Base-by-base conservation (phyloP, 805 yeast species). In the Saccharomycopsis vini region DNA sequence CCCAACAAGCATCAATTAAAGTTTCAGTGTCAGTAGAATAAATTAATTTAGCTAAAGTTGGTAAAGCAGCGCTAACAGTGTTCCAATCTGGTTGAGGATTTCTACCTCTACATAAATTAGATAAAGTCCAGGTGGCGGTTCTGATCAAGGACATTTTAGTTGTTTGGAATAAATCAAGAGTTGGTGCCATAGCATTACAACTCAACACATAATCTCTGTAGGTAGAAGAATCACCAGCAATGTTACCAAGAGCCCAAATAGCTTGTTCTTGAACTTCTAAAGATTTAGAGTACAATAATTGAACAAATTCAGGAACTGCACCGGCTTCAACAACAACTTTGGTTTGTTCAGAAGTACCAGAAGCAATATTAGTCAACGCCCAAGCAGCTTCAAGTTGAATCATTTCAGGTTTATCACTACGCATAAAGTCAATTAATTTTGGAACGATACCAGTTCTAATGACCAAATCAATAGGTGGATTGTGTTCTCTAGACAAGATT, bases 361-460 rank as follows among this genome's bases (percentile, higher is more conserved):
- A 86, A 19, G 97, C 97, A 62, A 92, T 90, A 62, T 92, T 92
- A 40, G 98, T 92, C 54, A 92, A 74, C n/a, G 97, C 97, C 98
- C 98, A 92, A 6, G 98, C 97, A 10, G 97, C 95, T 69, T 92
- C 98, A 56, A 92, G 76, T 66, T 90, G 97, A 56, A 92, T 72
- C 72, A 84, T 77, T 56, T 85, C 88, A 3, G 89, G 85, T 53
- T 85, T 88, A 43, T 75, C 70, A 46, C 73, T 71, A 47, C 70
- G 68, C 88, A 92, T 82, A 56, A 89, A 87, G 55, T 75, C 79
- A 44, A 92, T 96, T 61, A 92, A 75, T 43, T 80, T 79, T 47
- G 97, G 95, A 43, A 92, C 92, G 28, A 90, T 96, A 37, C 97
- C 97, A 43, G 89, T 73, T 60, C 85, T 83, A 52, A 92, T 89